Conservation (phyloP, 768 basidiomycete genomes). For the Chalciporus pseudorubinellus region DNA sequence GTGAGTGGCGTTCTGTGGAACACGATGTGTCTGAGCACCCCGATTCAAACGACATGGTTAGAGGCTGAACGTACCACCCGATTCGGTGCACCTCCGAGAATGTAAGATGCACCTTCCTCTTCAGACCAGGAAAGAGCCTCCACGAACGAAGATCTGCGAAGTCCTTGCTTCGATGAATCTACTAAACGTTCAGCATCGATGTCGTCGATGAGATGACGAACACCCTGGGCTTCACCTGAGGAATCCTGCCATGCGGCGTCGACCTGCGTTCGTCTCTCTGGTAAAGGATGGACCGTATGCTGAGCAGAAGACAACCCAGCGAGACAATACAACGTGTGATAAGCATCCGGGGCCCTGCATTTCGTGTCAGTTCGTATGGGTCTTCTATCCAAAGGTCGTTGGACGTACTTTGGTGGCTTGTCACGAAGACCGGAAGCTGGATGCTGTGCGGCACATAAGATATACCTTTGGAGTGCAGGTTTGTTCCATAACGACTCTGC, state of each 20-base stretch:
- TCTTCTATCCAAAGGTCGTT: neutral
- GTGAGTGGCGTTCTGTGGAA: constrained; percentile 71
- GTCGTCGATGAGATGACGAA: neutral
- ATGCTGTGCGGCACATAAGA: constrained; percentile 83
- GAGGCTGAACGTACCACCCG: constrained; percentile 51
- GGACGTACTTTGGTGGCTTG: constrained; percentile 86
- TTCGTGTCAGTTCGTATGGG: neutral
- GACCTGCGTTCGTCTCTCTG: constrained; percentile 34
- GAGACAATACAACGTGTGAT: constrained; percentile 93
- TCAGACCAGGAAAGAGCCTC: constrained; percentile 65
- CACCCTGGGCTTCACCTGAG: constrained; percentile 17
- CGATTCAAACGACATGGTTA: neutral
- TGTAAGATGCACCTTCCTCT: constrained; percentile 53
- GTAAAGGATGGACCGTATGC: constrained; percentile 62
- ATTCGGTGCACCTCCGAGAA: constrained; percentile 62
- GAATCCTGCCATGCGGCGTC: constrained; percentile 37
- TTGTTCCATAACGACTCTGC: constrained; percentile 54
- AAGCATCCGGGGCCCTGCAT: constrained; percentile 79
- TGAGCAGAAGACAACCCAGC: constrained; percentile 89
- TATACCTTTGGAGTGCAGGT: constrained; percentile 80
- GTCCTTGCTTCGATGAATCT: constrained; percentile 22
- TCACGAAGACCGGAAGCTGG: constrained; percentile 86
- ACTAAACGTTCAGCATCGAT: constrained; percentile 13
- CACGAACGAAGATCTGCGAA: constrained; percentile 49
- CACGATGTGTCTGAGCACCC: neutral